Evolutionary conservation across 2,329 filamentous ascomycete species (phyloP).

Genomic region (Balansia obtecta): DNA sequence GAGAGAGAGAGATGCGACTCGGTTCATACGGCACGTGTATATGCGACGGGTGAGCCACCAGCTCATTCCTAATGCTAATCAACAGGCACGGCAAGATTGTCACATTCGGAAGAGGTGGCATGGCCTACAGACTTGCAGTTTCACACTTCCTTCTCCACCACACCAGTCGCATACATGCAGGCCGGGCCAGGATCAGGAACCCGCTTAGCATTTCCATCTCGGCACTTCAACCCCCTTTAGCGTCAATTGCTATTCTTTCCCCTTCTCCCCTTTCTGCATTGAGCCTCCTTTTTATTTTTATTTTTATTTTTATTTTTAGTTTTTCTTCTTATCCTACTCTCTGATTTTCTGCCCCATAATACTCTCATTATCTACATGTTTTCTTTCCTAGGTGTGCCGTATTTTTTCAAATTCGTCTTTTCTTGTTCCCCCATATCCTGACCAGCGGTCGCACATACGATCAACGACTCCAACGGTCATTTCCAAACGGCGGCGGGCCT

Average conservation of each 20-base stretch:
- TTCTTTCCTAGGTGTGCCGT: not conserved
- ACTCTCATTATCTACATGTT: not conserved
- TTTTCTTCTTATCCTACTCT: not conserved
- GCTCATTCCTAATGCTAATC: too few relatives aligned
- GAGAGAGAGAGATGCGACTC: too few relatives aligned
- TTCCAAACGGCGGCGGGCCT: not conserved
- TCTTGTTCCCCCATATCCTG: not conserved
- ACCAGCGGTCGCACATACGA: not conserved
- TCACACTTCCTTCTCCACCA: constrained; percentile 4
- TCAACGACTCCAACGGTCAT: constrained; percentile 1
- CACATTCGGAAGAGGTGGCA: too few relatives aligned
- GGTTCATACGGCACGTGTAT: too few relatives aligned
- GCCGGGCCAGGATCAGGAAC: not conserved
- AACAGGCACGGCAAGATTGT: too few relatives aligned
- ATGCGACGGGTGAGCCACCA: too few relatives aligned
- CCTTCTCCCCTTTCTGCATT: not conserved
- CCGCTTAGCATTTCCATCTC: constrained; percentile 2
- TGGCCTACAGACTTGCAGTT: not conserved
- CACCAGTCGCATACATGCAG: not conserved
- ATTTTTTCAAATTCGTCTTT: not conserved
- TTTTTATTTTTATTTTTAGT: too few relatives aligned
- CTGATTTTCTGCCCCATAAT: constrained; percentile 4
- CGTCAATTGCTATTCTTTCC: constrained; percentile 3
- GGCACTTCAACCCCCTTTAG: constrained; percentile 3
- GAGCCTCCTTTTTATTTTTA: not conserved